Conservation (phyloP, 345 rosid genomes). For the Citropsis articulata region DNA sequence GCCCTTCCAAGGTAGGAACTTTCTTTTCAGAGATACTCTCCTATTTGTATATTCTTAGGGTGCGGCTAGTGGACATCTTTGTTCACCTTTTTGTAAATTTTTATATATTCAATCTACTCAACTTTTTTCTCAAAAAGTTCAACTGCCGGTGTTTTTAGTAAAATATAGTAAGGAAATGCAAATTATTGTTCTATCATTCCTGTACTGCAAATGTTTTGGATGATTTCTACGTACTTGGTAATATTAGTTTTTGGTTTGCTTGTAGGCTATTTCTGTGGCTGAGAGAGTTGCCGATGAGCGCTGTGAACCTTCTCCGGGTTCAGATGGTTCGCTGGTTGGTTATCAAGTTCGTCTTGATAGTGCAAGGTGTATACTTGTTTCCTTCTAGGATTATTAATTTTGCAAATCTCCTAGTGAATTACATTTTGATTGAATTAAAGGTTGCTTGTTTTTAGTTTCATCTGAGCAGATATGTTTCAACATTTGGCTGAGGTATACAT, state of each 20-base stretch:
- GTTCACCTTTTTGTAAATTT: too few species aligned
- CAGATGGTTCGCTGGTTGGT: conserved; percentile 78
- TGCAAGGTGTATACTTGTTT: conserved; percentile 56
- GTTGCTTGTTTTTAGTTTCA: not conserved
- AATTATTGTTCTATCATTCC: not conserved
- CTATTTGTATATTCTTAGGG: too few species aligned
- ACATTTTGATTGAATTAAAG: not conserved
- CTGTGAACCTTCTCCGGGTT: conserved; percentile 85
- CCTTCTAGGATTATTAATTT: not conserved
- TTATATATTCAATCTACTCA: too few species aligned
- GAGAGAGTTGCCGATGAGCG: conserved; percentile 96
- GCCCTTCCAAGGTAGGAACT: too few species aligned
- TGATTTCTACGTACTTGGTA: not conserved
- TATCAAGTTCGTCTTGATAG: conserved; percentile 98
- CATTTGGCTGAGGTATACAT: not conserved
- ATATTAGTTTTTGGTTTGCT: conserved; percentile 2
- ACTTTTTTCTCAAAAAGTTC: too few species aligned
- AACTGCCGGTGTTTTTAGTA: not conserved
- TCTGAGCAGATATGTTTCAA: not conserved
- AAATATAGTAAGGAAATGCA: not conserved
- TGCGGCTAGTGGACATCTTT: too few species aligned
- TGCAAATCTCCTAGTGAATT: not conserved
- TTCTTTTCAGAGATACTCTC: too few species aligned
- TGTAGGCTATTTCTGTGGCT: conserved; percentile 95
- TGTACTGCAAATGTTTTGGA: conserved; percentile 6